Percentiles rank a stretch among this genome's conserved stretches.
These are phyloP conservation scores for Suillus occidentalis DNA, from an alignment of 768 basidiomycete species.

Conservation along the genomic window DNA sequence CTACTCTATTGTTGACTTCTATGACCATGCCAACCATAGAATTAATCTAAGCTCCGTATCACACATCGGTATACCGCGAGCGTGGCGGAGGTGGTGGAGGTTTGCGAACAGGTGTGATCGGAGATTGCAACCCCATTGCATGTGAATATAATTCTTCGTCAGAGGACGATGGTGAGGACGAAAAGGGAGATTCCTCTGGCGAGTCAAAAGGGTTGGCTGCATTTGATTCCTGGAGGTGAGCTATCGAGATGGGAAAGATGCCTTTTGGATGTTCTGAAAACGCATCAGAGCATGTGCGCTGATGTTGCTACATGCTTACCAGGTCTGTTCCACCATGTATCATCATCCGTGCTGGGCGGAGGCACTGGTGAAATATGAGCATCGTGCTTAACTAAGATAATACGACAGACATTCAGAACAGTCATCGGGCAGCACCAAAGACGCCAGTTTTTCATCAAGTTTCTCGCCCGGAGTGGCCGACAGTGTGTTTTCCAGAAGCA, in stretches of 20 bases:
- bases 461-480: conserved; percentile 64
- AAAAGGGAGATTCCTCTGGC: conserved; percentile 59
- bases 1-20: conserved; percentile 7
- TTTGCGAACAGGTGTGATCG: conserved; percentile 49
- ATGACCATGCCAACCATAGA: conserved; percentile 5
- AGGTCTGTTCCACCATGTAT: conserved; percentile 76
- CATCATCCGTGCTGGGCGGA: conserved; percentile 78
- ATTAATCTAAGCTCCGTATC: conserved; percentile 6
- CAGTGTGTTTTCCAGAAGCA: conserved; percentile 66
- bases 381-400: background rate
- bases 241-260: conserved; percentile 44
- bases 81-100: conserved; percentile 27
- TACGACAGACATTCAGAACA: conserved; percentile 25
- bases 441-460: conserved; percentile 68
- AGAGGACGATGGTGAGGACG: conserved; percentile 78
- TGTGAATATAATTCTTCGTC: conserved; percentile 84
- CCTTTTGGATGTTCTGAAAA: conserved; percentile 59
- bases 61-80: conserved; percentile 11
- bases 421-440: conserved; percentile 48
- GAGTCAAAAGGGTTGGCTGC: conserved; percentile 74
- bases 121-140: conserved; percentile 68
- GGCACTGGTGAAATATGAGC: conserved; percentile 54
- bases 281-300: conserved; percentile 5
- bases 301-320: conserved; percentile 41
- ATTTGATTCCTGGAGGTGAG: conserved; percentile 24